These are phyloP conservation scores for Irpex lacteus DNA, from an alignment of 1,284 basidiomycete species.

Conservation along the genomic window DNA sequence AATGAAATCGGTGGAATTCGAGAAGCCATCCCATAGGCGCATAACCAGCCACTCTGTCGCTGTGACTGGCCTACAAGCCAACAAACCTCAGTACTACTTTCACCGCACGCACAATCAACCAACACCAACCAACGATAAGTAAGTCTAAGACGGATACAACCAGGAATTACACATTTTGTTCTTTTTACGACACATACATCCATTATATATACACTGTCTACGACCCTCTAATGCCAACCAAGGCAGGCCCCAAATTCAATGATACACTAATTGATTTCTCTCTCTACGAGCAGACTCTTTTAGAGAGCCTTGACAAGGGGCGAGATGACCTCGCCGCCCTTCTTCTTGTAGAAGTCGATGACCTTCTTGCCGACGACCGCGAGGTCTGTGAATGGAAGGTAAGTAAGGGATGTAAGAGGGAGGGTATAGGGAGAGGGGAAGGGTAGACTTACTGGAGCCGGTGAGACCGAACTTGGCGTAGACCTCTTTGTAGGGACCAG, in stretches of 20 bases:
- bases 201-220: constrained; percentile 1
- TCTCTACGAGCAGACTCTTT: too few relatives aligned
- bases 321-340: constrained; percentile 71
- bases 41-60: too few relatives aligned
- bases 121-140: neutral
- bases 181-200: neutral
- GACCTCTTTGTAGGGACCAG: constrained; percentile 86
- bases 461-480: constrained; percentile 91
- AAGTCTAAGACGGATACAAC: neutral
- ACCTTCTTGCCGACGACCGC: constrained; percentile 83
- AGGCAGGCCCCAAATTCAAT: neutral
- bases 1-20: too few relatives aligned
- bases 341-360: constrained; percentile 84
- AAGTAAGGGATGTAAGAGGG: constrained; percentile 11
- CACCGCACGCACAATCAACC: too few relatives aligned
- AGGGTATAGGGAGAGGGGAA: constrained; percentile 4
- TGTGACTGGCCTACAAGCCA: too few relatives aligned
- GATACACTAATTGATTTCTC: neutral
- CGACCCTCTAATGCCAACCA: neutral
- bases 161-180: neutral
- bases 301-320: constrained; percentile 75
- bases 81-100: too few relatives aligned
- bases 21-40: too few relatives aligned
- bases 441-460: constrained; percentile 55
- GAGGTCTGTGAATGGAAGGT: constrained; percentile 49